Evolutionary conservation across 2,329 filamentous ascomycete genomes (phyloP).

Genomic region (Hortaea sp.): DNA sequence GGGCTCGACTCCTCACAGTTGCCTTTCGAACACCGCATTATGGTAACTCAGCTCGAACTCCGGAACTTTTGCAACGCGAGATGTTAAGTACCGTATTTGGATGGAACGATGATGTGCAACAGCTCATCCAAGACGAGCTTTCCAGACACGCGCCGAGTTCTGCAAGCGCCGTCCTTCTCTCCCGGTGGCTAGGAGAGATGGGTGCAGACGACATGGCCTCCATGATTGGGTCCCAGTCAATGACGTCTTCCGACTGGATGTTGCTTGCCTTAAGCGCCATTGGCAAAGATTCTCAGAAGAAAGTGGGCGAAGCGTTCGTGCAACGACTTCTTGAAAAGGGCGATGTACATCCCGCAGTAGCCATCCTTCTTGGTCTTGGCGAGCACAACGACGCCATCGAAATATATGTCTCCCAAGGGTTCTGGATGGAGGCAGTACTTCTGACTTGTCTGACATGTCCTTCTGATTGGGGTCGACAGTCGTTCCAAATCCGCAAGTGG

Average conservation of each 20-base stretch:
- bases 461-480: constrained; percentile 81
- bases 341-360: constrained; percentile 83
- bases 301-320: constrained; percentile 81
- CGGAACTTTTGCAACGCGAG: constrained; percentile 72
- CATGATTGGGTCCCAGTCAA: constrained; percentile 65
- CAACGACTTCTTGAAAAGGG: constrained; percentile 81
- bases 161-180: constrained; percentile 67
- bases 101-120: constrained; percentile 77
- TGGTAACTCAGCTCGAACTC: constrained; percentile 30
- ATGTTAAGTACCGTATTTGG: constrained; percentile 94
- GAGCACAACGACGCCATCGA: constrained; percentile 93
- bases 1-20: constrained; percentile 70
- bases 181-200: constrained; percentile 87
- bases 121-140: constrained; percentile 76
- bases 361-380: constrained; percentile 84
- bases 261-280: constrained; percentile 83
- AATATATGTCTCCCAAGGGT: constrained; percentile 83
- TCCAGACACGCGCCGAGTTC: constrained; percentile 62
- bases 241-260: constrained; percentile 96
- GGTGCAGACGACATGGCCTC: constrained; percentile 71
- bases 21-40: constrained; percentile 63
- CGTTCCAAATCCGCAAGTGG: constrained; percentile 84
- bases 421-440: constrained; percentile 86
- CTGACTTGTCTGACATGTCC: constrained; percentile 77
- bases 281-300: constrained; percentile 66